Conservation (phyloP, 305 asterid genomes). For the Salvia sclarea region DNA sequence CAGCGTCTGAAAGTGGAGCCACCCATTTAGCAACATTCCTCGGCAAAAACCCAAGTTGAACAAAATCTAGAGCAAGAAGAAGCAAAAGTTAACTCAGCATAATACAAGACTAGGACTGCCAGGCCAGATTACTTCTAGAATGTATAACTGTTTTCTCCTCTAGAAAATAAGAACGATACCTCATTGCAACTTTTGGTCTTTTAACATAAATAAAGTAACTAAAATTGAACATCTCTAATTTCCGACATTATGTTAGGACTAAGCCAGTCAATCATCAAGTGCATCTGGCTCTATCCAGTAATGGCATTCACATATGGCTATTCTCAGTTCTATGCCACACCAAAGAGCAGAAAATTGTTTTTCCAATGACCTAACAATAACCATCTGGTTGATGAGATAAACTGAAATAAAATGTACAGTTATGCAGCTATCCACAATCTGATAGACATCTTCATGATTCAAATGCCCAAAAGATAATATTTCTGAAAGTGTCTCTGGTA, state of each 20-base stretch:
- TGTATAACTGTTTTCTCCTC: constrained; percentile 5
- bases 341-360: too few relatives aligned
- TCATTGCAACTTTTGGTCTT: neutral
- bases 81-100: constrained; percentile 21
- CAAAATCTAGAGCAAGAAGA: constrained; percentile 48
- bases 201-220: constrained; percentile 13
- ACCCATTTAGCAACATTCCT: constrained; percentile 79
- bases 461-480: neutral
- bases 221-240: neutral
- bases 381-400: too few relatives aligned
- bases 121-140: constrained; percentile 6
- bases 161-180: neutral
- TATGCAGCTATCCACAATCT: neutral
- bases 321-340: neutral
- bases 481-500: neutral
- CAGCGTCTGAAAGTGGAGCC: constrained; percentile 71
- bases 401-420: too few relatives aligned
- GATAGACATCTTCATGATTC: neutral
- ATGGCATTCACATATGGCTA: neutral
- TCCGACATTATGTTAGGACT: constrained; percentile 7
- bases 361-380: too few relatives aligned
- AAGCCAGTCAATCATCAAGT: constrained; percentile 11
- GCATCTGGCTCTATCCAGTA: neutral
- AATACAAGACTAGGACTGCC: constrained; percentile 17
- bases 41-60: constrained; percentile 87